Evolutionary conservation across 202 grass and related monocot species (phyloP).

Genomic region (Schoenoplectus tabernaemontani): DNA sequence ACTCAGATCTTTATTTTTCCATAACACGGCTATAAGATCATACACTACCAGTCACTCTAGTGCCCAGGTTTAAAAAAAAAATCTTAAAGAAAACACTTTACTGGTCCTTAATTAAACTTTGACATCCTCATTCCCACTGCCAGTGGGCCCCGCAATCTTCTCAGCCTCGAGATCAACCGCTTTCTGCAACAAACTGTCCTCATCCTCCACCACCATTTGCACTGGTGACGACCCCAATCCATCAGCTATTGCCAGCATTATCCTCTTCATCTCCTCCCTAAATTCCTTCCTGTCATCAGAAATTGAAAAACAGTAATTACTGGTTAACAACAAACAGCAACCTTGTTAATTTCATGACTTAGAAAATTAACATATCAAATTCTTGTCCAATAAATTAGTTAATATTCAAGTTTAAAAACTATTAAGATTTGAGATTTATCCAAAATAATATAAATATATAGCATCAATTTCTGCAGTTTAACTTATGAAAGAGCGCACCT

Average conservation of each 20-base stretch:
- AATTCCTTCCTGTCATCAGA: constrained; percentile 52
- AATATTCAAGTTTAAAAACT: background rate
- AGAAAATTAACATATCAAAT: no score
- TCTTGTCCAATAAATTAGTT: background rate
- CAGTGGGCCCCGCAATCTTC: constrained; percentile 31
- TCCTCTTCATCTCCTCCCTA: constrained; percentile 73
- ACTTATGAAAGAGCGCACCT: background rate
- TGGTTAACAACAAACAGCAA: background rate
- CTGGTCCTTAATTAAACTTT: constrained; percentile 3
- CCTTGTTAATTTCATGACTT: background rate
- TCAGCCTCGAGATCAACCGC: constrained; percentile 72
- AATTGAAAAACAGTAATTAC: background rate
- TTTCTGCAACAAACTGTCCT: constrained; percentile 62
- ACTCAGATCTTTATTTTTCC: background rate
- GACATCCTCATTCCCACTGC: constrained; percentile 9
- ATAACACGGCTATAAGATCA: background rate
- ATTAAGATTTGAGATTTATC: background rate
- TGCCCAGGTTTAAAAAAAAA: background rate
- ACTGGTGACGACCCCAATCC: constrained; percentile 70
- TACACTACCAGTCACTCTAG: background rate
- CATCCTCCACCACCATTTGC: constrained; percentile 61
- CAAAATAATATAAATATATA: background rate
- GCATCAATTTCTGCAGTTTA: background rate
- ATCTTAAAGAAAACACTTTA: no score
- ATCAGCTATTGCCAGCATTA: constrained; percentile 88